Evolutionary conservation across 495 filamentous ascomycete genomes (phyloP), one percentile per base, ranked within the genome.

Genomic region (Aspergillus sparsus): DNA sequence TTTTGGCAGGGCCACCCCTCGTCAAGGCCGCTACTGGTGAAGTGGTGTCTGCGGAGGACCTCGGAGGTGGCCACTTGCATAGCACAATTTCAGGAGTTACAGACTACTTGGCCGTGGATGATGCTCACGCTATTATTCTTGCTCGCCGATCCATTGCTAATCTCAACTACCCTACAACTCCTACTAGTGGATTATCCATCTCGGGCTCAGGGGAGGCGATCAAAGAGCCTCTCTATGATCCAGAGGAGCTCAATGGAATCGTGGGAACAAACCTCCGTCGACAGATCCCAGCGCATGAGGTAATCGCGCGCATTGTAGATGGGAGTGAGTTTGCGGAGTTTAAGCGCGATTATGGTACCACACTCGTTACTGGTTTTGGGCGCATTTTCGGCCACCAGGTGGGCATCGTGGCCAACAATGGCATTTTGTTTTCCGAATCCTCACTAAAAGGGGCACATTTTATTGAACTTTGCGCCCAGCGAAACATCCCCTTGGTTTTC

Each of bases 1-100:
- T 98, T 76, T 85, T 98, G 0, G 94, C 95, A 6, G 94, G 94
- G 0, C 94, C 94, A 15, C 95, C 94, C 0, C 82, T 98, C 6
- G 95, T 98, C 52, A 97, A 97, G 77, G 94, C 94, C 2, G 94
- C 94, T 8, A 98, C 95, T 0, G 94, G 94, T 32, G 94, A 98
- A 76, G 88, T 88, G 6, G 92, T 98, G 18, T 90, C 84, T 15
- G 93, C 92, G 2, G 95, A 98, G 72, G 92, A 96, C 33, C 84
- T 98, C 15, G 94, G 94, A 21, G 94, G 94, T 39, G 94, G 94
- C n/a, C 86, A 86, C 62, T 82, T 98, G 70, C 94, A 98, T 76
- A 90, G 88, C 49, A 89, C 89, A 42, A 86, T 95, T 44, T 93
- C 89, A 7, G 94, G 94, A n/a, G 94, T 98, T 33, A 92, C 93